These are phyloP conservation scores for Diaporthe capsici DNA, from an alignment of 2,329 filamentous ascomycete species.

Conservation along the genomic window DNA sequence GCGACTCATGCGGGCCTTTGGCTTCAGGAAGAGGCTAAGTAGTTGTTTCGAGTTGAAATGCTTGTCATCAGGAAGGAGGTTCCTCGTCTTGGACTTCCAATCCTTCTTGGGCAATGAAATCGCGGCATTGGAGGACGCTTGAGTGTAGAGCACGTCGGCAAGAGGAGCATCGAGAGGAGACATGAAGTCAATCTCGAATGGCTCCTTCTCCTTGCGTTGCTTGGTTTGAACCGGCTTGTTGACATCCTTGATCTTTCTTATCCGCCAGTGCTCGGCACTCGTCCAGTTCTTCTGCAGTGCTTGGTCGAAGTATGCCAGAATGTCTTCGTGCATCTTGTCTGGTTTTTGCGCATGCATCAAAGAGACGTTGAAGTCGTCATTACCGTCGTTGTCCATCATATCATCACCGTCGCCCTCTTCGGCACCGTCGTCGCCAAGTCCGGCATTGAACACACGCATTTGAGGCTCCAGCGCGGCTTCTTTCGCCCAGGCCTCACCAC, in stretches of 20 bases:
- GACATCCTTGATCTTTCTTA: conserved; percentile 88
- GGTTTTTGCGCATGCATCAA: conserved; percentile 77
- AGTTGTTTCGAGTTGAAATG: conserved; percentile 97
- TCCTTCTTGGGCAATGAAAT: conserved; percentile 94
- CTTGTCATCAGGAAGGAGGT: conserved; percentile 96
- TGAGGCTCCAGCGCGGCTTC: conserved; percentile 90
- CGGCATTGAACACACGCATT: conserved; percentile 81
- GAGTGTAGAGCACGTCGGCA: conserved; percentile 84
- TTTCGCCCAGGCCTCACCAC: conserved; percentile 94
- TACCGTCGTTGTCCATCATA: conserved; percentile 72
- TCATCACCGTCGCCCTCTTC: conserved; percentile 67
- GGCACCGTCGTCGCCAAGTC: conserved; percentile 68
- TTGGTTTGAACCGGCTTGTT: conserved; percentile 74
- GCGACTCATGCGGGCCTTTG: conserved; percentile 85
- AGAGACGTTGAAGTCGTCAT: conserved; percentile 83
- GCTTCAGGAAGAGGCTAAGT: conserved; percentile 92
- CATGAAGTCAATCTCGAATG: conserved; percentile 93
- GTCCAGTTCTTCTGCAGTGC: conserved; percentile 97
- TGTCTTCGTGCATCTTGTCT: conserved; percentile 87
- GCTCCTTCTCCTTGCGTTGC: conserved; percentile 93
- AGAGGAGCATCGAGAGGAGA: conserved; percentile 79
- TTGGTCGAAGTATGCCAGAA: conserved; percentile 98
- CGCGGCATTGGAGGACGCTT: conserved; percentile 82
- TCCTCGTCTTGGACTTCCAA: conserved; percentile 93
- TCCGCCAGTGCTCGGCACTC: conserved; percentile 98